phyloP scores from a whole-genome alignment of 2,329 filamentous ascomycete species.

The Ophidiomyces ophidiicola region DNA sequence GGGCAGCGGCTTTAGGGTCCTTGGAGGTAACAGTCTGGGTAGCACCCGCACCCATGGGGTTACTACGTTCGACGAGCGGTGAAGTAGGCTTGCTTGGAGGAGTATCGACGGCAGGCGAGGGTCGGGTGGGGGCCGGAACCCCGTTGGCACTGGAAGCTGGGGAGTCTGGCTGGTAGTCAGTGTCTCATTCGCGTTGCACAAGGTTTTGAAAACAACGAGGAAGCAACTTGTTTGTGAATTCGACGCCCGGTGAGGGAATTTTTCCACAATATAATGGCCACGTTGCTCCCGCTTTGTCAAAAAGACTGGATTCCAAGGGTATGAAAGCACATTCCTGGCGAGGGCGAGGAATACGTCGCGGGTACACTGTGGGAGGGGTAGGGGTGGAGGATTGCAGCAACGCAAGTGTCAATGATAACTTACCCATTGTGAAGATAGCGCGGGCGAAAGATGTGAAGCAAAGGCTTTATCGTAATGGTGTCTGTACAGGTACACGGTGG shows the following conservation, averaged over 20 bases:
- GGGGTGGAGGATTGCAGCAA: neutral
- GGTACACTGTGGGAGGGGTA: too few relatives aligned
- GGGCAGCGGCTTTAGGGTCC: slow-evolving; percentile 47
- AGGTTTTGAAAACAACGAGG: slow-evolving; percentile 8
- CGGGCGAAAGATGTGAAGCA: neutral
- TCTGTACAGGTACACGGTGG: neutral
- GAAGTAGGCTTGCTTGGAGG: slow-evolving; percentile 25
- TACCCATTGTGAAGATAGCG: slow-evolving; percentile 26
- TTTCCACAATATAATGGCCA: slow-evolving; percentile 1
- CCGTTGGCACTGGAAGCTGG: slow-evolving; percentile 23
- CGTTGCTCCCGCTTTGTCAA: slow-evolving; percentile 2
- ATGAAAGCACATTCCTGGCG: too few relatives aligned
- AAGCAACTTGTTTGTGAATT: slow-evolving; percentile 7
- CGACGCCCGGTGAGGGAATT: neutral
- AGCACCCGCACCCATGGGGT: slow-evolving; percentile 42
- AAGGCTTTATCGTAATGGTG: neutral
- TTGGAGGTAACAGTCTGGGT: slow-evolving; percentile 52
- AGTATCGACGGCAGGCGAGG: slow-evolving; percentile 22
- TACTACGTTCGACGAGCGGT: slow-evolving; percentile 47
- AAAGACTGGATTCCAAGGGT: too few relatives aligned
- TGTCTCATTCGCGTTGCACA: slow-evolving; percentile 10
- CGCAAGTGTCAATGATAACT: slow-evolving; percentile 18
- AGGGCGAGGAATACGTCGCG: too few relatives aligned
- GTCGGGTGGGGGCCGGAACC: slow-evolving; percentile 19
- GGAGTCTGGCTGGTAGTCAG: slow-evolving; percentile 1